A percentile compares a stretch with the other conserved stretches of the same genome.
Conservation (phyloP, 148 eudicot species). For the Heliamphora exappendiculata region DNA sequence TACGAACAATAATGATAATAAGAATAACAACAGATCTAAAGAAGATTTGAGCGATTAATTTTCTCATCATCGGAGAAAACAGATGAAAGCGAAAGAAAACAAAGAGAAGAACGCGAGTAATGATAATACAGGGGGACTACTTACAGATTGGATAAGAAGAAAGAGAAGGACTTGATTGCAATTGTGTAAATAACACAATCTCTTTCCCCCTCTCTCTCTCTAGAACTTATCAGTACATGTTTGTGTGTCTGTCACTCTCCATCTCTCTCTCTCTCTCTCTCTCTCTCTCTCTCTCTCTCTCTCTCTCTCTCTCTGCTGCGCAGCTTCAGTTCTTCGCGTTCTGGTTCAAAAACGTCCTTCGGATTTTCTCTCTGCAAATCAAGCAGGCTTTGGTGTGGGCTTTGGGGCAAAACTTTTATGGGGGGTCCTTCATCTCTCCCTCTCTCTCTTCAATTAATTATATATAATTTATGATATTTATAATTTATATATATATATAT, state of each 20-base stretch:
- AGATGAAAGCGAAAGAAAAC: conserved; percentile 1
- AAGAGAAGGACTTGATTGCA: conserved; percentile 15
- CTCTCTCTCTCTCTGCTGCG: neutral
- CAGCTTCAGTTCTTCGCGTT: conserved; percentile 20
- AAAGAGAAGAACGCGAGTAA: conserved; percentile 13
- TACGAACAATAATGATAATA: conserved; percentile 1
- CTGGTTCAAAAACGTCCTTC: conserved; percentile 18
- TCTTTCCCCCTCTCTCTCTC: neutral
- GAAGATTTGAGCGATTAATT: neutral
- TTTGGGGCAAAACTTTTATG: conserved; percentile 11
- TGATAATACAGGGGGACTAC: conserved; percentile 24
- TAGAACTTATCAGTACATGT: neutral
- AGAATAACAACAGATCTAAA: conserved; percentile 26
- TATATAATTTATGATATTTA: neutral
- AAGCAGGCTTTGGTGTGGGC: conserved; percentile 6
- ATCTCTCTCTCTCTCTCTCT: conserved; percentile 1
- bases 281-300: conserved; percentile 10
- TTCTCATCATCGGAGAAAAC: neutral
- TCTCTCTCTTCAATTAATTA: no score
- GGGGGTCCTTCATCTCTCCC: conserved; percentile 8
- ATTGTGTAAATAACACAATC: conserved; percentile 10
- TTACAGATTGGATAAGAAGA: conserved; percentile 46
- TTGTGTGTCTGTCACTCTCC: neutral
- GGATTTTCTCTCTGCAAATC: conserved; percentile 26
- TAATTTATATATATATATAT: neutral